These are phyloP conservation scores for Chlamydomonas urium DNA, from an alignment of 139 green algal species.

Conservation along the genomic window DNA sequence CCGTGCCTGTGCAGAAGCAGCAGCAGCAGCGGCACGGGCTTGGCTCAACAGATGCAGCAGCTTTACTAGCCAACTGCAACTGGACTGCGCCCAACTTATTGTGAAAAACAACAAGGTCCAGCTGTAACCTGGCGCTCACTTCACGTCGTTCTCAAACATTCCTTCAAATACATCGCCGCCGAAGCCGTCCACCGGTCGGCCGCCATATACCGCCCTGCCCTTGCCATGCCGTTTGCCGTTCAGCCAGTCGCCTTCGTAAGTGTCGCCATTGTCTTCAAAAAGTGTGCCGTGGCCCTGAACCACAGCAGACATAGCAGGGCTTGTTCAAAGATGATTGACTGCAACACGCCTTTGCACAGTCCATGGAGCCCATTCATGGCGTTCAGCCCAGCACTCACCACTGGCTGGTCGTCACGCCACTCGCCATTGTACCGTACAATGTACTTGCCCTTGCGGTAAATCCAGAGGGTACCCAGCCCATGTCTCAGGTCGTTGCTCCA, in stretches of 20 bases:
- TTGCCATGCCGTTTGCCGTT: constrained; percentile 45
- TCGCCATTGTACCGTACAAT: constrained; percentile 59
- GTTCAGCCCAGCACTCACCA: constrained; percentile 34
- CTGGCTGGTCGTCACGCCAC: constrained; percentile 51
- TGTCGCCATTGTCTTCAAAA: constrained; percentile 60
- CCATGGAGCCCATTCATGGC: too few species aligned
- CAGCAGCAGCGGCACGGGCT: neutral
- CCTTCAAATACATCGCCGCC: constrained; percentile 70
- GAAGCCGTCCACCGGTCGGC: constrained; percentile 53
- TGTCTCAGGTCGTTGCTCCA: constrained; percentile 52
- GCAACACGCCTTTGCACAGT: neutral
- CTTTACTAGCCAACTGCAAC: too few species aligned
- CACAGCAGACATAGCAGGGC: too few species aligned
- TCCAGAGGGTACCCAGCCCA: constrained; percentile 61
- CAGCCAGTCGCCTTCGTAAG: constrained; percentile 66
- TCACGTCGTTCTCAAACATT: constrained; percentile 53
- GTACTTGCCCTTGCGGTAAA: constrained; percentile 54
- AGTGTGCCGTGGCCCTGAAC: constrained; percentile 57
- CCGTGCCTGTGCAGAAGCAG: constrained; percentile 38
- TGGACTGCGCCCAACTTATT: too few species aligned
- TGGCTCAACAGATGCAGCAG: too few species aligned
- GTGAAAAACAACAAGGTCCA: too few species aligned
- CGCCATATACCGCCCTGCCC: constrained; percentile 53
- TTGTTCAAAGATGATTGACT: neutral
- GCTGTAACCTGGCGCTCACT: too few species aligned